Base-by-base conservation (phyloP, 2,329 filamentous ascomycete species). In the Aspergillus costaricaensis region DNA sequence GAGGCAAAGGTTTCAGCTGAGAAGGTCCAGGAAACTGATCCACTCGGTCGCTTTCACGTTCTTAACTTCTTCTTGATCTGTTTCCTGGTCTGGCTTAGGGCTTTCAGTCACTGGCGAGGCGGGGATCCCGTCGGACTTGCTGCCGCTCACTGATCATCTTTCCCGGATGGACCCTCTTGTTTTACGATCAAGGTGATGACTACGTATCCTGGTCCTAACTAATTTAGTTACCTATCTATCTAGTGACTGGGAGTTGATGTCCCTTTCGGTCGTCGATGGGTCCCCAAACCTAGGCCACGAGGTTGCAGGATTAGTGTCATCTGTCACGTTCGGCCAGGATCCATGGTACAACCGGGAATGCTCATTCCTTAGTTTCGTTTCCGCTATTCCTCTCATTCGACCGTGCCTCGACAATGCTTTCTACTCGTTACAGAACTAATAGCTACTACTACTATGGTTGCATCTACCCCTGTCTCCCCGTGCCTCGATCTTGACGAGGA, bases 1-100 rank as follows among this genome's bases (percentile, higher is more conserved):
- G 49, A 39, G 53, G 60, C 52, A 52, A 57, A 36, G 36, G 47
- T 53, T 62, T 62, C 60, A 62, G 60, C 60, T 62, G 60, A 59
- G 60, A 48, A 47, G n/a, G 54, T 53, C n/a, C 44, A n/a, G 12
- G 52, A 36, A 51, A 38, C 14, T 19, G 32, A 58, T 44, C 23
- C 23, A 27, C 38, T 19, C 21, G 21, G 32, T 36, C 32, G 30
- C 21, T n/a, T 7, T 23, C 12, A 17, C 19, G 12, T 41, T 27
- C 19, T 53, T 53, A 10, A 44, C 21, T 44, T 21, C 12, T 36
- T 36, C 32, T 36, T 4, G 12, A 36, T 14, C 32, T 36, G 32
- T 36, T 36, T 36, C 32, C 32, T 36, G 5, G 27, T 30, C 27
- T 30, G 27, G 27, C 5, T 36, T 4, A 36, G 32, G 32, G 32